Percentiles rank a stretch among this genome's conserved stretches.
phyloP scores from a whole-genome alignment of 164 flowering plant genomes.

The Paratinospora sagittata region DNA sequence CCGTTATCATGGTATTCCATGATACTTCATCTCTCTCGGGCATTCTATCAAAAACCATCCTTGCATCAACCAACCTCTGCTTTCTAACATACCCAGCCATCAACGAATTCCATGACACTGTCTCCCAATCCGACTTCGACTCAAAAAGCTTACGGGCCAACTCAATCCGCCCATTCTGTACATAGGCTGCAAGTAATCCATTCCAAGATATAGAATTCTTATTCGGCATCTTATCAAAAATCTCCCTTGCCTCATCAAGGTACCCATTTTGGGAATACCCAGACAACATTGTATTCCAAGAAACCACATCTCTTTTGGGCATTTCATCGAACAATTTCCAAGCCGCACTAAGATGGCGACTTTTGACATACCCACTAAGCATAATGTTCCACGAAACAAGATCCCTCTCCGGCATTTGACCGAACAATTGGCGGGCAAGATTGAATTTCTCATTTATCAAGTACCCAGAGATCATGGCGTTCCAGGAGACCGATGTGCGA shows the following conservation, averaged over 20 bases:
- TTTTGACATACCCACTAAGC: background rate
- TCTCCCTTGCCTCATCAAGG: constrained; percentile 5
- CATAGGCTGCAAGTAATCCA: constrained; percentile 7
- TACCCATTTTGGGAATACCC: constrained; percentile 9
- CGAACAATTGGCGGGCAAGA: background rate
- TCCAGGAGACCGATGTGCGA: constrained; percentile 8
- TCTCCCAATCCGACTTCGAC: constrained; percentile 8
- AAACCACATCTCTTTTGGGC: constrained; percentile 7
- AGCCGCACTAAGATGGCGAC: background rate
- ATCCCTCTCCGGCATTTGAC: constrained; percentile 5
- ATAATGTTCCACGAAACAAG: constrained; percentile 10
- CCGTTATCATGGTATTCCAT: constrained; percentile 81
- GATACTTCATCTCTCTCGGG: constrained; percentile 69
- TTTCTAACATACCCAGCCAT: constrained; percentile 58
- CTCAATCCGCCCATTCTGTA: constrained; percentile 9
- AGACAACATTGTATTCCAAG: constrained; percentile 10
- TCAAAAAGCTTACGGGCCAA: constrained; percentile 3
- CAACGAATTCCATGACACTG: constrained; percentile 5
- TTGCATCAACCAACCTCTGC: constrained; percentile 59
- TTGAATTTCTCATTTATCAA: background rate
- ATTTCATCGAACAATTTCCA: constrained; percentile 9
- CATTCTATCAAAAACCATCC: constrained; percentile 58
- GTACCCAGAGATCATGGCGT: constrained; percentile 8
- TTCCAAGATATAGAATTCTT: constrained; percentile 13
- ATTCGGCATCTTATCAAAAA: constrained; percentile 4